Percentiles rank a stretch among this genome's conserved stretches.
phyloP scores from a whole-genome alignment of 148 eudicot genomes.

The Dysphania ambrosioides region DNA sequence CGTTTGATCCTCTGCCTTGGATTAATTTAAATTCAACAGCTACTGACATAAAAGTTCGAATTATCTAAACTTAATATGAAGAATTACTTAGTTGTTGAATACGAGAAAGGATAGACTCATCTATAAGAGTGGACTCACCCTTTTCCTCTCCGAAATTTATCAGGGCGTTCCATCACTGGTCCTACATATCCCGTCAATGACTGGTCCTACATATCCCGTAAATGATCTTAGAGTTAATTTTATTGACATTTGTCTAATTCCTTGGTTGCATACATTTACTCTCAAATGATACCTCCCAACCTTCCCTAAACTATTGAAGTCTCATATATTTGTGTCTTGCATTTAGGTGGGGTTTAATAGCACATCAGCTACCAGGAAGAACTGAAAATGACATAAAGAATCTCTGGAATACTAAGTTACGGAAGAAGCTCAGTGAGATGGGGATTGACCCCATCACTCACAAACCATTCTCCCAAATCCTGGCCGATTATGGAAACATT shows the following conservation, averaged over 20 bases:
- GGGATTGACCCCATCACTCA: conserved; percentile 88
- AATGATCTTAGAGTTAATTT: too few relatives aligned
- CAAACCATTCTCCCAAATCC: conserved; percentile 84
- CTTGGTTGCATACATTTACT: background rate
- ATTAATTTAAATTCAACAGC: too few relatives aligned
- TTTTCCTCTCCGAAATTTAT: background rate
- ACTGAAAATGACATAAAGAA: conserved; percentile 75
- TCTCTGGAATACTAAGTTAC: conserved; percentile 69
- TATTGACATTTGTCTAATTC: background rate
- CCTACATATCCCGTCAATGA: background rate
- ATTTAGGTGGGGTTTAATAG: conserved; percentile 71
- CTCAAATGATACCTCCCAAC: background rate
- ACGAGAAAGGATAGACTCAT: background rate
- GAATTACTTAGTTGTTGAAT: too few relatives aligned
- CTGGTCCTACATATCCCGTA: background rate
- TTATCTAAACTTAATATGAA: too few relatives aligned
- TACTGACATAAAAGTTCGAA: too few relatives aligned
- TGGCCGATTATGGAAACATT: conserved; percentile 75
- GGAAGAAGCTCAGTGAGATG: conserved; percentile 60
- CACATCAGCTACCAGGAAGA: conserved; percentile 75
- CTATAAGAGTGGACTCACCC: background rate
- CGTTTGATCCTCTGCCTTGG: too few relatives aligned
- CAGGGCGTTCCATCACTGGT: too few relatives aligned
- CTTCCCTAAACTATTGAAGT: background rate
- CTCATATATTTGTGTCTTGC: background rate